Conservation (phyloP, 805 yeast genomes). For the Sugiyamaella smithiae region DNA sequence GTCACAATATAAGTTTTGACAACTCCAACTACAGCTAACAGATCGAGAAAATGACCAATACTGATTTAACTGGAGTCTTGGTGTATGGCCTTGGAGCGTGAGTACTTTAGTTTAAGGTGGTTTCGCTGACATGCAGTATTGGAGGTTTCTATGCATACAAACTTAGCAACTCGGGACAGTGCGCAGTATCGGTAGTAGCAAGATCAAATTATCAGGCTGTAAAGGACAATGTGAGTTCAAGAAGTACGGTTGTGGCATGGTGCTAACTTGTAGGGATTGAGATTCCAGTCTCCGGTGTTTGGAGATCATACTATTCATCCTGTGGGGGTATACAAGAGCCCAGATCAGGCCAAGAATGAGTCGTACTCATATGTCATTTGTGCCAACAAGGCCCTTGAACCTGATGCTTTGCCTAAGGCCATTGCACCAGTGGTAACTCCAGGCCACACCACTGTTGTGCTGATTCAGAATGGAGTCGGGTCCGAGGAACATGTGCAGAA, state of each 20-base stretch:
- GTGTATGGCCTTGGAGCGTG: conserved; percentile 18
- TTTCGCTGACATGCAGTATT: conserved; percentile 10
- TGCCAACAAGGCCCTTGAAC: conserved; percentile 22
- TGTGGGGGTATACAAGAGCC: conserved; percentile 10
- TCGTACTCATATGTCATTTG: conserved; percentile 16
- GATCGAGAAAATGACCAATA: neutral
- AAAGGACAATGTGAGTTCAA: conserved; percentile 13
- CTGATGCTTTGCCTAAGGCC: conserved; percentile 35
- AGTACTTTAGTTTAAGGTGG: neutral
- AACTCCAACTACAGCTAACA: too few relatives aligned
- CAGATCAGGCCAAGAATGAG: conserved; percentile 2
- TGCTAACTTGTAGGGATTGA: too few relatives aligned
- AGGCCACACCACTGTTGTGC: conserved; percentile 16
- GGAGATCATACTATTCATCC: conserved; percentile 15
- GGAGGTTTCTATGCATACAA: conserved; percentile 20
- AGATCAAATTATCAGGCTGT: conserved; percentile 19
- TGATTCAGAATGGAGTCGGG: conserved; percentile 23
- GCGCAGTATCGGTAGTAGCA: conserved; percentile 17
- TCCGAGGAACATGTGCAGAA: conserved; percentile 15
- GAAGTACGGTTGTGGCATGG: neutral
- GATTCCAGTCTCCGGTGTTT: conserved; percentile 9
- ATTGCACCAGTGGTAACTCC: conserved; percentile 15
- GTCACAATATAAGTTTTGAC: too few relatives aligned
- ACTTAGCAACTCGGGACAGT: conserved; percentile 10
- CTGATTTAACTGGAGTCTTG: conserved; percentile 3